phyloP scores from a whole-genome alignment of 495 filamentous ascomycete species.

The Tirmania nivea region DNA sequence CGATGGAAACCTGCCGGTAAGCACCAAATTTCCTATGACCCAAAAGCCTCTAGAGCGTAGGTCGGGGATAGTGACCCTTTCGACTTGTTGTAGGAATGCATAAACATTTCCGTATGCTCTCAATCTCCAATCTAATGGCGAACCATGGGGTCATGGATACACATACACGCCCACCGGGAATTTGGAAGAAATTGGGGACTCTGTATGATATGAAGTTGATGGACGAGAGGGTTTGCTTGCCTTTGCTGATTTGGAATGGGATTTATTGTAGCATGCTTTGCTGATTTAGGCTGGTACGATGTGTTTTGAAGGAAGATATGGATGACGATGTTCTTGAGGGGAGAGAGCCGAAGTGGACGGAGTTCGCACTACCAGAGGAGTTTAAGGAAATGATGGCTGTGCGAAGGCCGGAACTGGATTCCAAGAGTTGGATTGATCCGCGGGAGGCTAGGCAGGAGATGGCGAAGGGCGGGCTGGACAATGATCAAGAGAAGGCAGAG shows the following conservation, averaged over 20 bases:
- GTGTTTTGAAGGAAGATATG: no score
- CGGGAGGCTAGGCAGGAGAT: slow-evolving; percentile 23
- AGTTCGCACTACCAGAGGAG: slow-evolving; percentile 59
- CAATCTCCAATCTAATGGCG: slow-evolving; percentile 64
- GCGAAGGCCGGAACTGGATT: slow-evolving; percentile 36
- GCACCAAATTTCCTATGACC: slow-evolving; percentile 2
- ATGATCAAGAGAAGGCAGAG: neutral
- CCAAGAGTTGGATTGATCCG: slow-evolving; percentile 32
- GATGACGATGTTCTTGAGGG: no score
- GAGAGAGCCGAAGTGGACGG: slow-evolving; percentile 2
- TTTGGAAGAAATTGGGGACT: slow-evolving; percentile 68
- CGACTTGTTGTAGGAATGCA: no score
- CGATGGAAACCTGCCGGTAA: slow-evolving; percentile 85
- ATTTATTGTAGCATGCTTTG: no score
- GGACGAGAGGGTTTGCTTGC: slow-evolving; percentile 38
- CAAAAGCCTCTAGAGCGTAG: no score
- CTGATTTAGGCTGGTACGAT: no score
- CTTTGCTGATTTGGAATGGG: no score
- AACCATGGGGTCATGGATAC: slow-evolving; percentile 65
- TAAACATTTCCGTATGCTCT: slow-evolving; percentile 56
- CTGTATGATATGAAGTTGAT: slow-evolving; percentile 77
- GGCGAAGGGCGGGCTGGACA: neutral
- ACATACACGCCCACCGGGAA: slow-evolving; percentile 72
- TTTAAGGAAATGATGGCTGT: slow-evolving; percentile 57
- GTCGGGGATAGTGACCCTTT: no score